Evolutionary conservation across 768 basidiomycete genomes (phyloP), one percentile per base, ranked within the genome.

Genomic region (Dacryopinax spathularia): DNA sequence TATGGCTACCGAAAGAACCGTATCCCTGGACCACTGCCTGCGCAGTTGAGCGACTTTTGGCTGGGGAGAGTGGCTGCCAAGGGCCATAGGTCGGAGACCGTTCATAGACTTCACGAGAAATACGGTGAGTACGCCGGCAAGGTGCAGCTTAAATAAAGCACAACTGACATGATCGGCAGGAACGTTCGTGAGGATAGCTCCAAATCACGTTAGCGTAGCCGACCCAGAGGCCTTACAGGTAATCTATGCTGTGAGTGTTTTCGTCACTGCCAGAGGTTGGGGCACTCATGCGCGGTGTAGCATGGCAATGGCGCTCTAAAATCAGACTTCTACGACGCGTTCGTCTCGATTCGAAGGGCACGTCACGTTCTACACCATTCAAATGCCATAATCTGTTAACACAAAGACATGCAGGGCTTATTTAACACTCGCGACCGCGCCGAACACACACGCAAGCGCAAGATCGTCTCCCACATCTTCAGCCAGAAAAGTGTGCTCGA

Each of bases 361-460:
- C 64, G 75, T 39, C 70, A 71, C 0, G 64, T 74, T 16, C 72
- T 73, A 65, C 71, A 70, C 0, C 1, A 31, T 31, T 60, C 29
- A 1, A 2, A 4, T 9, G 29, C 29, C 9, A 29, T 37, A 29
- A 22, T 60, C 25, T 22, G 10, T 5, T 9, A 56, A 18, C 25
- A 43, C n/a, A 18, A 10, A 29, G 27, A 20, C 20, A 7, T 29
- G 15, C 43, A 69, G 65, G 86, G 87, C 1, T 75, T 90, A 31
- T 89, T 90, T 81, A 89, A 86, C 72, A 88, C 87, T 18, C 83
- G 89, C 44, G 82, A 87, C 69, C 83, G 89, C 33, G 70, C 74
- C 5, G 88, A 91, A 64, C 91, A 95, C 71, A 80, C 88, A 5
- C 84, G 91, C 41, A 95, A 93, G 75, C 85, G 91, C 76, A 95